These are phyloP conservation scores for Talaromyces sp. DNA, from an alignment of 2,329 filamentous ascomycete species.

Conservation along the genomic window DNA sequence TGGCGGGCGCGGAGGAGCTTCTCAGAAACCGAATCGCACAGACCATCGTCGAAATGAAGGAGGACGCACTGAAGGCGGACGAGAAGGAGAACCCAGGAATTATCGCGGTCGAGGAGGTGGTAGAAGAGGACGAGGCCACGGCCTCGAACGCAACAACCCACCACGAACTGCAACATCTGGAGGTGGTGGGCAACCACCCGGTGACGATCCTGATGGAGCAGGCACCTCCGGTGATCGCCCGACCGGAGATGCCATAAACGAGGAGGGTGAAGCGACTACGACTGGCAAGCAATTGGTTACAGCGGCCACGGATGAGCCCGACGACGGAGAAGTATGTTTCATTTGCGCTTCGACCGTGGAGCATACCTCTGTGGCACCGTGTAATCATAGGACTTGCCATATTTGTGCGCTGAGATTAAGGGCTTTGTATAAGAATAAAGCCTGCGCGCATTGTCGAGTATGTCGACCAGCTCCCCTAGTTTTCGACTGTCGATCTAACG, in stretches of 20 bases:
- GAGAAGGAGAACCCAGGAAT: constrained; percentile 27
- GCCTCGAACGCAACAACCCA: constrained; percentile 22
- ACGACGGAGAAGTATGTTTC: constrained; percentile 84
- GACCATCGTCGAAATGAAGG: constrained; percentile 27
- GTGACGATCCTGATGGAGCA: constrained; percentile 32
- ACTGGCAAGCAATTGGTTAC: constrained; percentile 28
- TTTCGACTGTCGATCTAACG: constrained; percentile 4
- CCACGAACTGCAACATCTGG: constrained; percentile 20
- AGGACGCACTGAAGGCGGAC: constrained; percentile 31
- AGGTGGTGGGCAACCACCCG: constrained; percentile 32
- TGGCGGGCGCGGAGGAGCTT: constrained; percentile 27
- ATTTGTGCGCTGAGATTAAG: constrained; percentile 89
- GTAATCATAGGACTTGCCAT: constrained; percentile 95
- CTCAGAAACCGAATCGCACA: constrained; percentile 26
- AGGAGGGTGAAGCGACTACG: constrained; percentile 26
- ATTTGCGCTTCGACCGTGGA: constrained; percentile 91
- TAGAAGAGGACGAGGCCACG: constrained; percentile 32
- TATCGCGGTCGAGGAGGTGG: constrained; percentile 33
- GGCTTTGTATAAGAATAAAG: constrained; percentile 92
- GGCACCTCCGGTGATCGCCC: constrained; percentile 46
- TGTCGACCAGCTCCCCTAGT: constrained; percentile 31
- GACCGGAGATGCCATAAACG: constrained; percentile 45
- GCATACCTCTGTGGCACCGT: constrained; percentile 84
- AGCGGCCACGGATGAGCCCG: constrained; percentile 45
- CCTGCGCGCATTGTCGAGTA: constrained; percentile 93